A percentile compares a stretch with the other conserved stretches of the same genome.
Conservation (phyloP, 1,284 basidiomycete species). For the Puccinia coronata region DNA sequence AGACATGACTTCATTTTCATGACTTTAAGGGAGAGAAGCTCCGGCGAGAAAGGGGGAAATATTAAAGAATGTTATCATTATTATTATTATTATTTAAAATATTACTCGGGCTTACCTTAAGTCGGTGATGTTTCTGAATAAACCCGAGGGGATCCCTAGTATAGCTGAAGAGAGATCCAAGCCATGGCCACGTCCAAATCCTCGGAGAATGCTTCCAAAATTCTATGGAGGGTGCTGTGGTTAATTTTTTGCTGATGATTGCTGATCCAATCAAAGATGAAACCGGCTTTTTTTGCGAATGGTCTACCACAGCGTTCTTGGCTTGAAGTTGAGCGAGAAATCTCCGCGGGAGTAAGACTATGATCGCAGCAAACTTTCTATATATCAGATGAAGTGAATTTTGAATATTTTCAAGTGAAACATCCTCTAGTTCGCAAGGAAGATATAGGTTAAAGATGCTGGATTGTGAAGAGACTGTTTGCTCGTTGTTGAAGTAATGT, state of each 20-base stretch:
- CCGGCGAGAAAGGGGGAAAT: not conserved
- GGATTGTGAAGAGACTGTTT: not conserved
- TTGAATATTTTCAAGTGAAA: conserved; percentile 10
- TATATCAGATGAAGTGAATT: not conserved
- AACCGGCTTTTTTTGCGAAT: not conserved
- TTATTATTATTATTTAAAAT: no score
- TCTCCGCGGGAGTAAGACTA: not conserved
- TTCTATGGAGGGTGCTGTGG: not conserved
- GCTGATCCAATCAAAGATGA: not conserved
- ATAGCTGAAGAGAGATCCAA: conserved; percentile 42
- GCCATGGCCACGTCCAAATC: conserved; percentile 43
- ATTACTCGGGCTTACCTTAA: conserved; percentile 23
- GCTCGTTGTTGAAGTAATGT: not conserved
- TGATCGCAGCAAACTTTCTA: conserved; percentile 11
- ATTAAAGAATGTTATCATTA: not conserved
- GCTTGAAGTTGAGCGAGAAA: not conserved
- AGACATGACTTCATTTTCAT: not conserved
- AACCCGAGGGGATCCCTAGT: conserved; percentile 44
- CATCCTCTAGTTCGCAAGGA: not conserved
- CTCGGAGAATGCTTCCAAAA: conserved; percentile 19
- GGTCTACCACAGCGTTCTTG: not conserved
- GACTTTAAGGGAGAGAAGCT: conserved; percentile 1
- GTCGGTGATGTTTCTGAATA: conserved; percentile 22
- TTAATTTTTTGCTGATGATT: not conserved
- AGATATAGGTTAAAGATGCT: not conserved